Evolutionary conservation across 257 asterid species (phyloP), one percentile per base, ranked within the genome.

Genomic region (Hygrophila difformis): DNA sequence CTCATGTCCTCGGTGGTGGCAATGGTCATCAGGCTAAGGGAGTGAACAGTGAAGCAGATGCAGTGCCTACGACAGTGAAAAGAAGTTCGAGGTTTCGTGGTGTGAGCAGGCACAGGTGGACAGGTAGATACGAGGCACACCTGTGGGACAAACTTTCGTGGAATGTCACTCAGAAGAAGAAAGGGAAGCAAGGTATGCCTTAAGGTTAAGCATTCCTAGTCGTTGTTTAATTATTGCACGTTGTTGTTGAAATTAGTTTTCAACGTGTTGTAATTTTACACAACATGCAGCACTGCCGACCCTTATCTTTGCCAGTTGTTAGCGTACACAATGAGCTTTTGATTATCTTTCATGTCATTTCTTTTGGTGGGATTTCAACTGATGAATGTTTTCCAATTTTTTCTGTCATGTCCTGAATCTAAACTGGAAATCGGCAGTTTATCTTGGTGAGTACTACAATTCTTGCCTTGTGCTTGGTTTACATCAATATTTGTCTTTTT

Each of bases 71-170:
- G 2, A 70, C 93, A 1, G 77, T 78, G 57, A 82, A 78, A 39
- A 66, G 88, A 56, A 82, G 93, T 51, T 82, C 93, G 3, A 76
- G 76, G 47, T 81, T 69, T 51, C 80, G 93, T 3, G 93, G 93
- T 0, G 84, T 63, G 3, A 69, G 87, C 68, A 70, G 54, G 65
- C 77, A 74, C 49, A 62, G 67, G 55, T 69, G 76, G 81, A 69
- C 81, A 12, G 77, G 81, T 4, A 58, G 77, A 47, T 73, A 68
- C 20, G 81, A 73, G 65, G 81, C 81, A 51, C 81, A 73, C 49
- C 35, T 73, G 64, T 73, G 81, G 81, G 81, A 73, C 17, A 73
- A 69, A 49, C 71, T 69, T 12, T 62, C 77, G 4, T 73, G 81
- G 81, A 73, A 73, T 45, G 58, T 57, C 8, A 65, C 77, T 31